phyloP scores from a whole-genome alignment of 345 rosid genomes.

The Adansonia digitata region DNA sequence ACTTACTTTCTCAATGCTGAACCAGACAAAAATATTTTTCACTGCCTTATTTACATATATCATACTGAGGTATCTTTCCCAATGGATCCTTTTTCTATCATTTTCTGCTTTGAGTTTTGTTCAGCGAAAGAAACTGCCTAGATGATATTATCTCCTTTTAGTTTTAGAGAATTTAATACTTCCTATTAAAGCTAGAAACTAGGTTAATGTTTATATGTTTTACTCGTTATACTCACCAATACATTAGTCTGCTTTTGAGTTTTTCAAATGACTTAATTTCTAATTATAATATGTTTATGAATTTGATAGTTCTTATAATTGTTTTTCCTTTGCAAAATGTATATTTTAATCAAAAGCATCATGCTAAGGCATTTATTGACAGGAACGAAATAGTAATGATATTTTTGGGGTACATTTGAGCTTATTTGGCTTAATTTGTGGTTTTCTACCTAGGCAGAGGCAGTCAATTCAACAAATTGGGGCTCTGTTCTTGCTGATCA shows the following conservation, averaged over 20 bases:
- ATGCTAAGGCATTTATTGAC: background rate
- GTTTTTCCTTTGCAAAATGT: background rate
- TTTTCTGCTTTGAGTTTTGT: conserved; percentile 4
- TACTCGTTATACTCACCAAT: background rate
- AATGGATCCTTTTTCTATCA: background rate
- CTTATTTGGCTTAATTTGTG: conserved; percentile 11
- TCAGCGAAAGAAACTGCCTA: background rate
- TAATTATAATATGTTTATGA: background rate
- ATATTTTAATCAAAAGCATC: background rate
- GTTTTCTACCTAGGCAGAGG: conserved; percentile 61
- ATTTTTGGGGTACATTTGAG: background rate
- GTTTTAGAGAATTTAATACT: background rate
- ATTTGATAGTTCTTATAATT: background rate
- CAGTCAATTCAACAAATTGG: conserved; percentile 88
- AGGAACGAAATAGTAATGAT: background rate
- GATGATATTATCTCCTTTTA: background rate
- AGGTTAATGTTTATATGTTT: background rate
- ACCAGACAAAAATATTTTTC: conserved; percentile 93
- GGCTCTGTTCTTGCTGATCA: conserved; percentile 75
- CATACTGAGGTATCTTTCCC: conserved; percentile 58
- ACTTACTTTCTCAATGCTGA: conserved; percentile 85
- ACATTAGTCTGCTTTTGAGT: background rate
- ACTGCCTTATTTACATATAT: conserved; percentile 84
- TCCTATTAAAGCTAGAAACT: background rate
- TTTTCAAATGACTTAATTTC: background rate